Conservation (phyloP, 805 yeast species). For the Torulaspora quercuum region DNA sequence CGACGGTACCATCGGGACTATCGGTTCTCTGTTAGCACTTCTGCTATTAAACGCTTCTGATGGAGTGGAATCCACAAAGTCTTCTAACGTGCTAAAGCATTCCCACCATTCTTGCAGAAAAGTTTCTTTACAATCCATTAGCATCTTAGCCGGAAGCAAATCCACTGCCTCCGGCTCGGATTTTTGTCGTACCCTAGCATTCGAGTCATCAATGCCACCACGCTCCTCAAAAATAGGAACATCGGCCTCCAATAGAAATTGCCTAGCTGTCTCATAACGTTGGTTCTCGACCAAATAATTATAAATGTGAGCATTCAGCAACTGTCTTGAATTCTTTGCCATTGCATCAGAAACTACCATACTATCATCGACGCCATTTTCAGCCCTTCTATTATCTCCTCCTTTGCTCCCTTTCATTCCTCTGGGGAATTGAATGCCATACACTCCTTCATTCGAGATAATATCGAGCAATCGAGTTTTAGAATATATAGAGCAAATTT, state of each 20-base stretch:
- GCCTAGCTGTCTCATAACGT: conserved; percentile 48
- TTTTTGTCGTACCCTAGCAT: conserved; percentile 14
- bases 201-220: not conserved
- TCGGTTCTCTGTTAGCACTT: conserved; percentile 15
- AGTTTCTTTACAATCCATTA: conserved; percentile 44
- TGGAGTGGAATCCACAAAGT: conserved; percentile 40
- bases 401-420: not conserved
- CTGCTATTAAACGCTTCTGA: conserved; percentile 23
- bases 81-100: conserved; percentile 47
- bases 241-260: conserved; percentile 45
- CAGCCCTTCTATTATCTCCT: not conserved
- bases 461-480: no score
- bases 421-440: no score
- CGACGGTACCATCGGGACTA: conserved; percentile 23
- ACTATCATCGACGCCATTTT: conserved; percentile 9
- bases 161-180: conserved; percentile 8
- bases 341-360: conserved; percentile 42
- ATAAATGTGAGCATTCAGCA: conserved; percentile 51
- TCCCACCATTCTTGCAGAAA: conserved; percentile 59
- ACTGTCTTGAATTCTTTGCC: conserved; percentile 48
- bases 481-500: no score
- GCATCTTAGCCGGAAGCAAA: conserved; percentile 39
- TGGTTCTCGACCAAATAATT: conserved; percentile 48
- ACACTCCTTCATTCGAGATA: no score
- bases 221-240: conserved; percentile 36